Evolutionary conservation across 1,139 yeast species (phyloP).

Genomic region (Williopsis jadinii): DNA sequence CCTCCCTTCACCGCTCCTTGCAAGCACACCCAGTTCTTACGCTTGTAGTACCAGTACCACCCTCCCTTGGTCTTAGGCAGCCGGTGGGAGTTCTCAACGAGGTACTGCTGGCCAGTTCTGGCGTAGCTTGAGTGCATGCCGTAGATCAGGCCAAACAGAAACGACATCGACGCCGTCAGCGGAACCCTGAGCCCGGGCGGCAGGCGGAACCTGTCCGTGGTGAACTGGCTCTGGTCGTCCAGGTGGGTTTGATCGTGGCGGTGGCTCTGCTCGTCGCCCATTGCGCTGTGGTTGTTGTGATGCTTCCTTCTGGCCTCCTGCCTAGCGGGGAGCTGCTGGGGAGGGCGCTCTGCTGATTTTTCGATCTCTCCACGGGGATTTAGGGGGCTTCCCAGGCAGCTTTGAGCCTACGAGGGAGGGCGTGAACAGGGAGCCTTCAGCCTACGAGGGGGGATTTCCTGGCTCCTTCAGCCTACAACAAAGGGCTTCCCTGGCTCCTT

Average conservation of each 20-base stretch:
- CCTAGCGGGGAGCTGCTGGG: too few species aligned
- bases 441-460: too few species aligned
- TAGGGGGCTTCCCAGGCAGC: too few species aligned
- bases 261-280: neutral
- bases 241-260: neutral
- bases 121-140: slow-evolving; percentile 63
- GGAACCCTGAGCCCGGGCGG: slow-evolving; percentile 34
- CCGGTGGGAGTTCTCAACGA: slow-evolving; percentile 80
- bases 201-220: slow-evolving; percentile 31
- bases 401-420: too few species aligned
- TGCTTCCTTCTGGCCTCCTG: too few species aligned
- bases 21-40: slow-evolving; percentile 72
- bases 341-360: too few species aligned
- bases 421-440: too few species aligned
- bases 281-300: neutral
- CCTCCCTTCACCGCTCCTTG: slow-evolving; percentile 45
- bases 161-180: slow-evolving; percentile 32
- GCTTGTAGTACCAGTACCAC: slow-evolving; percentile 85
- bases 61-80: slow-evolving; percentile 75
- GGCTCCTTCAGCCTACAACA: too few species aligned
- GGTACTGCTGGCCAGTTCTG: slow-evolving; percentile 48
- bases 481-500: too few species aligned
- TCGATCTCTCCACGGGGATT: too few species aligned
- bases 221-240: slow-evolving; percentile 5
- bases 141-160: slow-evolving; percentile 48